Base-by-base conservation (phyloP, 495 filamentous ascomycete species). In the Bryoglossum gracile region DNA sequence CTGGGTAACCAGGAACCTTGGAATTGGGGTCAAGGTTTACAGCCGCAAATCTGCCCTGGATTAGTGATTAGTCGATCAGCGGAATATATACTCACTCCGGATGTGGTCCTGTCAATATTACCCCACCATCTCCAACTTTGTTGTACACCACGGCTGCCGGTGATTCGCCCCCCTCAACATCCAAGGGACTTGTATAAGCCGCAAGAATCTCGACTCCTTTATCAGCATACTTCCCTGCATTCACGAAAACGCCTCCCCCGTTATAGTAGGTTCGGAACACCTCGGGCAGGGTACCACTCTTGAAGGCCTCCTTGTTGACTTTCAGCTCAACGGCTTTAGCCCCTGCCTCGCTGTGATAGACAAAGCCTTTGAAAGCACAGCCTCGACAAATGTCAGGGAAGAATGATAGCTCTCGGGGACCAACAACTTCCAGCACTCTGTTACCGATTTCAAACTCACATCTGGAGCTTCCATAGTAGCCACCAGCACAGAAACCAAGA, bases 361-460 rank as follows among this genome's bases (percentile, higher is more conserved):
- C 78, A 61, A 98, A 98, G 4, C 94, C 94, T 24, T 76, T 71
- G 62, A 95, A 98, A 3, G 92, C 89, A 44, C 84, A 76, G 2
- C 92, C 92, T 18, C 89, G 77, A 67, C 89, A 96, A 4, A 66
- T 83, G 0, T 88, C 89, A 0, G 88, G 87, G 64, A 84, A 98
- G 67, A 98, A 96, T 0, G 69, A 81, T 39, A 98, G 69, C 62
- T 98, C 94, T 34, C 92, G 76, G 43, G 80, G 77, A 0, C 92
- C 94, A 40, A 94, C 69, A 2, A 98, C 92, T 60, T 94, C 86
- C 66, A 96, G 73, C 22, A 75, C 74, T 53, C 76, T 76, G 60
- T 92, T 79, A 2, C 88, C 87, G 2, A 91, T 81, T 65, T 96
- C 90, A 48, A 96, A 98, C 58, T 97, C 94, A 58, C 90, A 95